These are phyloP conservation scores for Colletotrichum sidae DNA, from an alignment of 2,329 filamentous ascomycete species.

Conservation along the genomic window DNA sequence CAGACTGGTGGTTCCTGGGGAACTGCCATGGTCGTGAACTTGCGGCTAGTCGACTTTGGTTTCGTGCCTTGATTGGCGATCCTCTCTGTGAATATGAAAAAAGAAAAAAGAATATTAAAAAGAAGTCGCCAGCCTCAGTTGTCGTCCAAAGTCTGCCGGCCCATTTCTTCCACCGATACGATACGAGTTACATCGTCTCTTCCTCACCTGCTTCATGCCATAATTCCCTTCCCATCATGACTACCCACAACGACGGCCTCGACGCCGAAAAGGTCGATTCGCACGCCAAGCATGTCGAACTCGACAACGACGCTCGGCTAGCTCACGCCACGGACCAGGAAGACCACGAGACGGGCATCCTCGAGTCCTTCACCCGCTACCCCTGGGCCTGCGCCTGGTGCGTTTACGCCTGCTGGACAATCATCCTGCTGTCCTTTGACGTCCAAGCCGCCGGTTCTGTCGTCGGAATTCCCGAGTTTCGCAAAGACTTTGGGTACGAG, in stretches of 20 bases:
- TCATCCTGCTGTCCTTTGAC: slow-evolving; percentile 54
- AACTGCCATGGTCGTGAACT: too few species aligned
- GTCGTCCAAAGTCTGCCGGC: neutral
- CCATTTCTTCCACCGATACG: neutral
- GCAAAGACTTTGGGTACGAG: slow-evolving; percentile 55
- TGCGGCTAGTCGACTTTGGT: neutral
- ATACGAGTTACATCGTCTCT: neutral
- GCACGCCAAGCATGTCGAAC: slow-evolving; percentile 24
- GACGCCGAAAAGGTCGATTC: slow-evolving; percentile 26
- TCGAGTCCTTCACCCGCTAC: slow-evolving; percentile 41
- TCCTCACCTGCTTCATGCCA: neutral
- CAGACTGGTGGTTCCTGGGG: neutral
- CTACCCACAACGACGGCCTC: slow-evolving; percentile 6
- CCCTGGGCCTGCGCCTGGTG: slow-evolving; percentile 48
- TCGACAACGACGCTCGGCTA: slow-evolving; percentile 8
- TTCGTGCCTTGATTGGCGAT: neutral
- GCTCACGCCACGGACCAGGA: slow-evolving; percentile 38
- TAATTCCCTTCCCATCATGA: neutral
- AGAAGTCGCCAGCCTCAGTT: too few species aligned
- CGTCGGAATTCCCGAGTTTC: slow-evolving; percentile 57
- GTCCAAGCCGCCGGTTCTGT: slow-evolving; percentile 54
- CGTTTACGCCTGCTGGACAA: slow-evolving; percentile 52
- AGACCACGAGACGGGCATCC: slow-evolving; percentile 43
- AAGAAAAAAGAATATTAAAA: too few species aligned
- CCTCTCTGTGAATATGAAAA: too few species aligned